Evolutionary conservation across 306 rosid genomes (phyloP).

Genomic region (Dryas octopetala): DNA sequence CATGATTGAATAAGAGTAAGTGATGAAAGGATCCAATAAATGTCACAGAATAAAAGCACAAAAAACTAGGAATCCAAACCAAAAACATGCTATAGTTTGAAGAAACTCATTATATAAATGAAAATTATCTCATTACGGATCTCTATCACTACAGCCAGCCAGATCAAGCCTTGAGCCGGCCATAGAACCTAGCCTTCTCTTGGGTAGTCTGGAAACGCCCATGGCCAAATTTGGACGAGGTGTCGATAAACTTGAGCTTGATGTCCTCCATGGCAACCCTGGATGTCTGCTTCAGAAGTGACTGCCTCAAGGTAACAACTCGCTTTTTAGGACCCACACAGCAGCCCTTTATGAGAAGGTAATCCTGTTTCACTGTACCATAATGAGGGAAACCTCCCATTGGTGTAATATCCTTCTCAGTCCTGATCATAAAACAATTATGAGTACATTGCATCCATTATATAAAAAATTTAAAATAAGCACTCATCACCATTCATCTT

Average conservation of each 20-base stretch:
- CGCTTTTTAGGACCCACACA: conserved; percentile 76
- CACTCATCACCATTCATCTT: too few relatives aligned
- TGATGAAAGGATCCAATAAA: neutral
- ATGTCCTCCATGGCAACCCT: conserved; percentile 68
- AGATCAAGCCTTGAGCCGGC: conserved; percentile 56
- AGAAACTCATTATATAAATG: neutral
- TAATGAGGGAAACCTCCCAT: conserved; percentile 88
- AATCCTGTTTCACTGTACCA: conserved; percentile 64
- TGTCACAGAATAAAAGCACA: neutral
- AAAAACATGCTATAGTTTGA: neutral
- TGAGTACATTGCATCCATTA: too few relatives aligned
- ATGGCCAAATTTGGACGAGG: conserved; percentile 83
- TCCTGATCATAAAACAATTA: conserved; percentile 36
- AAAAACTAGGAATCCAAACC: neutral
- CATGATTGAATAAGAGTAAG: neutral
- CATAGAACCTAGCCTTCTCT: conserved; percentile 71
- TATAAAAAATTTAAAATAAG: neutral
- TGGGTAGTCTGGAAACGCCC: conserved; percentile 74
- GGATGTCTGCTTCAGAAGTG: conserved; percentile 70
- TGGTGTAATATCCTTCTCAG: conserved; percentile 76
- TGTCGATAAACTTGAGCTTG: conserved; percentile 69
- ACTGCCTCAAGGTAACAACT: conserved; percentile 69
- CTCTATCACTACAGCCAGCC: neutral
- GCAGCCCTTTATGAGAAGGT: conserved; percentile 61
- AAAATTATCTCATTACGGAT: neutral